Conservation (phyloP, 2,329 filamentous ascomycete species). For the Cytospora schulzeri region DNA sequence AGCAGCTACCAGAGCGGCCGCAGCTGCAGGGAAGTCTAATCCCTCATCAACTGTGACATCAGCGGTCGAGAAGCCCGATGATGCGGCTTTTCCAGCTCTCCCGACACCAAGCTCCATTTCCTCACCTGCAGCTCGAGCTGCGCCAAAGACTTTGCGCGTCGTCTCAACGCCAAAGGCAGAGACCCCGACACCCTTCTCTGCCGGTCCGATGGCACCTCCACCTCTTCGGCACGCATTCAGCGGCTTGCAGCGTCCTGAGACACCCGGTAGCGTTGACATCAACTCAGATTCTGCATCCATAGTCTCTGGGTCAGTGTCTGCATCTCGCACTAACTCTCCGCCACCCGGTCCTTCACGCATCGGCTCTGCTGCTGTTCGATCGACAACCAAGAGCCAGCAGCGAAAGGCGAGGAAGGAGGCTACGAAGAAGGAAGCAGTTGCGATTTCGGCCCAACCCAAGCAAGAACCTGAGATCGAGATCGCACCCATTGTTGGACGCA, state of each 20-base stretch:
- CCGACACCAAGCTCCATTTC: constrained; percentile 54
- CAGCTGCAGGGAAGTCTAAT: constrained; percentile 37
- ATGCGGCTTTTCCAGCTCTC: constrained; percentile 54
- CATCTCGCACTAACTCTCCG: constrained; percentile 71
- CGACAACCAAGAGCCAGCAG: constrained; percentile 76
- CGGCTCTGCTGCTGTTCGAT: constrained; percentile 68
- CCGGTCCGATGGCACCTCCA: constrained; percentile 38
- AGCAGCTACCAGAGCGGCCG: constrained; percentile 45
- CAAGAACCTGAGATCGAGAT: constrained; percentile 58
- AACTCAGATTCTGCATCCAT: constrained; percentile 78
- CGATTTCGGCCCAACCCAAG: constrained; percentile 51
- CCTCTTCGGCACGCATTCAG: constrained; percentile 49
- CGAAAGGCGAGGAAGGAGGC: constrained; percentile 75
- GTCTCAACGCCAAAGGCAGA: constrained; percentile 68
- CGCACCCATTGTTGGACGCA: constrained; percentile 75
- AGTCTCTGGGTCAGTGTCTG: constrained; percentile 69
- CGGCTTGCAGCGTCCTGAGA: constrained; percentile 61
- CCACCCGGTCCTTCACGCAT: constrained; percentile 58
- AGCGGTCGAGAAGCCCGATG: constrained; percentile 38
- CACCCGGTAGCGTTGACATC: constrained; percentile 67
- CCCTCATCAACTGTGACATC: constrained; percentile 33
- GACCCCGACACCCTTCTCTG: constrained; percentile 41
- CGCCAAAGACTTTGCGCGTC: constrained; percentile 69
- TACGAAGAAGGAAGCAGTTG: constrained; percentile 62
- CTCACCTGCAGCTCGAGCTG: constrained; percentile 53